These are phyloP conservation scores for Septoria petroselini DNA, from an alignment of 2,329 filamentous ascomycete species.

Conservation along the genomic window DNA sequence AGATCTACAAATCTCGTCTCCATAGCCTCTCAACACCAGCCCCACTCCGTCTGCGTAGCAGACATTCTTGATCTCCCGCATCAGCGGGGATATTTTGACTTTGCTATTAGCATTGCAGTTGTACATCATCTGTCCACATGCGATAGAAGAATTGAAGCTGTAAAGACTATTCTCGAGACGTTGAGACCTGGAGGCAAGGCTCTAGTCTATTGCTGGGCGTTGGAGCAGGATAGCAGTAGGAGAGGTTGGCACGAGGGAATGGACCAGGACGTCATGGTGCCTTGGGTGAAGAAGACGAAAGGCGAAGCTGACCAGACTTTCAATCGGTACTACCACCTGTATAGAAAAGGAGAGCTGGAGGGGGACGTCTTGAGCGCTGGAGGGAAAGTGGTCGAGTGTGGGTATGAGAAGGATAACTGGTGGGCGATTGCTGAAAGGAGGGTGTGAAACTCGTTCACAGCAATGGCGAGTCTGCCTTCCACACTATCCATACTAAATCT, in stretches of 20 bases:
- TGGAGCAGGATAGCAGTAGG: constrained; percentile 84
- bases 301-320: constrained; percentile 55
- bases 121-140: constrained; percentile 87
- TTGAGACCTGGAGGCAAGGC: constrained; percentile 62
- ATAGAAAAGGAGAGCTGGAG: constrained; percentile 81
- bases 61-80: constrained; percentile 84
- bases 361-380: constrained; percentile 71
- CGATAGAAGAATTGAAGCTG: constrained; percentile 67
- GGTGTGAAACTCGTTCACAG: too few relatives aligned
- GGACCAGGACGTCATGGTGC: constrained; percentile 89
- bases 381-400: constrained; percentile 70
- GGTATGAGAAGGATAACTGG: constrained; percentile 98
- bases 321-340: constrained; percentile 92
- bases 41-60: constrained; percentile 70
- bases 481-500: too few relatives aligned
- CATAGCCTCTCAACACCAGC: constrained; percentile 57
- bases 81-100: constrained; percentile 65
- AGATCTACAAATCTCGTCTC: constrained; percentile 58
- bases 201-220: constrained; percentile 88
- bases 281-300: constrained; percentile 66
- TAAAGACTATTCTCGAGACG: constrained; percentile 67
- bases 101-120: constrained; percentile 90
- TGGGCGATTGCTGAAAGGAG: constrained; percentile 55
- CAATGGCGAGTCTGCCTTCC: too few relatives aligned
- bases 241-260: constrained; percentile 82